Conservation (phyloP, 306 rosid genomes). For the Casuarina cunninghamiana region DNA sequence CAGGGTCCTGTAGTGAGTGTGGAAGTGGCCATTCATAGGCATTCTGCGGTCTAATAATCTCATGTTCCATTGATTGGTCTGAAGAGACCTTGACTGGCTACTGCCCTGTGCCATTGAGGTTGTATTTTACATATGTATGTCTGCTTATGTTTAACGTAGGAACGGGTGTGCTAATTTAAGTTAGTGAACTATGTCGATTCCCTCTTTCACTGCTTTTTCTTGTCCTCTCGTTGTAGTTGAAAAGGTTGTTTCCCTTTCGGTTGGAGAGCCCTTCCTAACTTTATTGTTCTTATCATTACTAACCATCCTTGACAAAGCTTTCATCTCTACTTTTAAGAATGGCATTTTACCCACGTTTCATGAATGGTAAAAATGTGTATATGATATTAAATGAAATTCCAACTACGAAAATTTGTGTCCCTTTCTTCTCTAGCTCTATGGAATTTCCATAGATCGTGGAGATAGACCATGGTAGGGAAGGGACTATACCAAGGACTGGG, state of each 20-base stretch:
- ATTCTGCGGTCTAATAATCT: conserved; percentile 49
- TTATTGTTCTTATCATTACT: no score
- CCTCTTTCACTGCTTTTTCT: conserved; percentile 3
- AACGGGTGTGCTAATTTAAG: conserved; percentile 80
- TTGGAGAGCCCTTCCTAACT: no score
- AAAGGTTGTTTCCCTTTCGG: background rate
- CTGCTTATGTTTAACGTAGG: conserved; percentile 70
- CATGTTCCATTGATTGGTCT: conserved; percentile 66
- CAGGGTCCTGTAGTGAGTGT: conserved; percentile 61
- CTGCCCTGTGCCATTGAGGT: conserved; percentile 70
- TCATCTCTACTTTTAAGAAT: no score
- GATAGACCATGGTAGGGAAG: no score
- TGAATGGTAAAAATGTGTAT: no score
- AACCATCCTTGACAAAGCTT: no score
- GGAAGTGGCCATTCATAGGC: conserved; percentile 63
- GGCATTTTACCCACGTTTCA: no score
- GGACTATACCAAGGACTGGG: no score
- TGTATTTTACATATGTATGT: conserved; percentile 71
- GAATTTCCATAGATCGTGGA: no score
- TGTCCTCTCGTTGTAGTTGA: conserved; percentile 34
- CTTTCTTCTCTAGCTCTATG: no score
- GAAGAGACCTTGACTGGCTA: conserved; percentile 69
- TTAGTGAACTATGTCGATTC: conserved; percentile 36
- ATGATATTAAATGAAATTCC: no score
- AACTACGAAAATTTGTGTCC: no score